Percentiles rank a stretch among this genome's conserved stretches.
phyloP scores from a whole-genome alignment of 148 eudicot genomes.

The Diospyros lotus region DNA sequence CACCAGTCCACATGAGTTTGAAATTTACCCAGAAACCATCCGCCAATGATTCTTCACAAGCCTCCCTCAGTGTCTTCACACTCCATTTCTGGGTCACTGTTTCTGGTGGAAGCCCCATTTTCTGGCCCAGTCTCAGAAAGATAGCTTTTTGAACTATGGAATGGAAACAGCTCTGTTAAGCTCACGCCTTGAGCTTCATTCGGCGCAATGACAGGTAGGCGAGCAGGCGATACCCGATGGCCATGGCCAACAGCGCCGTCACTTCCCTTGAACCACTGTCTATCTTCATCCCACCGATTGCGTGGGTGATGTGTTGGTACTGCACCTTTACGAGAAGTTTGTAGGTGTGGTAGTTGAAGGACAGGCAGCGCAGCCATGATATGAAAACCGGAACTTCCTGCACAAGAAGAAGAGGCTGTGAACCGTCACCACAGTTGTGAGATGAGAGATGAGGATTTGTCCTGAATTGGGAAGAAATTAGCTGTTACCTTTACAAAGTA shows the following conservation, averaged over 20 bases:
- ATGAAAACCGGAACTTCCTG: conserved; percentile 77
- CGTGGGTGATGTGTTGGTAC: conserved; percentile 26
- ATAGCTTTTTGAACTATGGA: too few relatives aligned
- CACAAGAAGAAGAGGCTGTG: conserved; percentile 9
- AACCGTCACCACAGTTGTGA: too few relatives aligned
- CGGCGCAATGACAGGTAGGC: conserved; percentile 40
- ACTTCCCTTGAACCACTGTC: conserved; percentile 34
- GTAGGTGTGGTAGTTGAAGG: conserved; percentile 92
- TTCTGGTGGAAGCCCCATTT: too few relatives aligned
- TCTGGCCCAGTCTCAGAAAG: too few relatives aligned
- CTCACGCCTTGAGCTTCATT: conserved; percentile 26
- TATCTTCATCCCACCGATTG: conserved; percentile 30
- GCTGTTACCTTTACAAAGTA: conserved; percentile 39
- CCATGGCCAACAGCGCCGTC: conserved; percentile 29
- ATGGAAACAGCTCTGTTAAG: background rate
- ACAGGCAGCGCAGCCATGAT: conserved; percentile 73
- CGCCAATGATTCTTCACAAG: too few relatives aligned
- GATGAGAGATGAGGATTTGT: too few relatives aligned
- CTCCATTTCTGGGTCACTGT: too few relatives aligned
- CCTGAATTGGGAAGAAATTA: background rate
- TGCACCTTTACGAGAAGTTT: conserved; percentile 83
- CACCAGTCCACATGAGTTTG: too few relatives aligned
- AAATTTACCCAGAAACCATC: too few relatives aligned
- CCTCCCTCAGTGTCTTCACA: too few relatives aligned
- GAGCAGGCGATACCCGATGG: conserved; percentile 44